These are phyloP conservation scores for Paraphaeosphaeria minitans DNA, from an alignment of 2,329 filamentous ascomycete species.

Conservation along the genomic window DNA sequence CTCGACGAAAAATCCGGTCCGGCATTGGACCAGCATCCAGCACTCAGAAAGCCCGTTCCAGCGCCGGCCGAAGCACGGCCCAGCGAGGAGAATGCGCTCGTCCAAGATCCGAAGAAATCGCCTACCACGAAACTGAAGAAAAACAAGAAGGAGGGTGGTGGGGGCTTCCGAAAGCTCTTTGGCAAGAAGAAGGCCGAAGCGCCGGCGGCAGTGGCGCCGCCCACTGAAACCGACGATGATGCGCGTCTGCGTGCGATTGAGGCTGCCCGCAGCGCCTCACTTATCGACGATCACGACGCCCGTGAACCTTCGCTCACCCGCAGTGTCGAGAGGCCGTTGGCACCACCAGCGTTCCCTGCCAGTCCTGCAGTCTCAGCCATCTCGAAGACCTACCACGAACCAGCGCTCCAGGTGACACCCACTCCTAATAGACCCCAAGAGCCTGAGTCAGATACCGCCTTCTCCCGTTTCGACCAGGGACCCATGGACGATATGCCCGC, in stretches of 20 bases:
- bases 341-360: conserved; percentile 26
- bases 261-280: conserved; percentile 32
- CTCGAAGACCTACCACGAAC: conserved; percentile 40
- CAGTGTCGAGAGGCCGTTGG: conserved; percentile 28
- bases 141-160: conserved; percentile 43
- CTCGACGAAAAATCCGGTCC: conserved; percentile 36
- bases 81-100: conserved; percentile 26
- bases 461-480: conserved; percentile 81
- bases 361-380: conserved; percentile 33
- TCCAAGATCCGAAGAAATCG: conserved; percentile 33
- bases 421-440: conserved; percentile 65
- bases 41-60: conserved; percentile 44
- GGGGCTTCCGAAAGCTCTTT: conserved; percentile 49
- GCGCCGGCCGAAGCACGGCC: conserved; percentile 23
- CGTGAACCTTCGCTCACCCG: conserved; percentile 34
- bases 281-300: conserved; percentile 28
- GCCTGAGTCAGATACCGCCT: conserved; percentile 64
- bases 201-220: conserved; percentile 18
- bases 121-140: conserved; percentile 47
- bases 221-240: conserved; percentile 23
- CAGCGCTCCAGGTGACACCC: conserved; percentile 59
- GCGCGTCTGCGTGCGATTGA: conserved; percentile 26
- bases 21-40: conserved; percentile 49
- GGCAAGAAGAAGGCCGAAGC: conserved; percentile 45
- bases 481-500: conserved; percentile 86